Evolutionary conservation across 768 basidiomycete species (phyloP), one percentile per base, ranked within the genome.

Genomic region (Fomitopsis serialis): DNA sequence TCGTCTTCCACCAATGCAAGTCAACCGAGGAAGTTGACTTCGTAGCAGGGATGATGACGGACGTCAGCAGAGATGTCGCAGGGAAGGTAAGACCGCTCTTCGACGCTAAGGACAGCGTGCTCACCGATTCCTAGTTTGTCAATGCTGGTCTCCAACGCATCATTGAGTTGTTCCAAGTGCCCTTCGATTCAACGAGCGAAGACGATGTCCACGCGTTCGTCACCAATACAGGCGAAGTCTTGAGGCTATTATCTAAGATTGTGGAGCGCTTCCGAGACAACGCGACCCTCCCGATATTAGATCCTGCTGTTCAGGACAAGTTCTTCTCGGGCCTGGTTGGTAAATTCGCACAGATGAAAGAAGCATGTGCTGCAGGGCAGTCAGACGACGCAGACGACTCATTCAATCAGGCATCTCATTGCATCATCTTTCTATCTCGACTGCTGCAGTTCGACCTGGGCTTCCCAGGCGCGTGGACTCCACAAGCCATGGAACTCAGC

Each of bases 21-120:
- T 82, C 84, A 15, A 79, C 82, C 0, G 89, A 92, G 58, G 86
- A 92, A 66, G 89, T 88, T 0, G 87, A 84, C 57, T 88, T 90
- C 59, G 82, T 92, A 5, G 87, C 87, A n/a, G 86, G 89, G 63
- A 87, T 92, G 78, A 78, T 85, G 19, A 77, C 78, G 58, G 86
- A 85, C 25, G 84, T 85, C 9, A 84, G 85, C 44, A 76, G 72
- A 42, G 70, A 74, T 0, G 82, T 92, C 29, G 85, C 82, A 3
- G 77, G 76, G 49, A 90, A 87, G 79, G 89, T 87, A 58, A 42
- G 23, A 19, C 10, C 6, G 27, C 40, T 21, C 48, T 24, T 25
- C n/a, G 21, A 44, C 35, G 21, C n/a, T 17, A 12, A n/a, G n/a
- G n/a, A n/a, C n/a, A n/a, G n/a, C n/a, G n/a, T 51, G 7, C 22